Base-by-base conservation (phyloP, 495 filamentous ascomycete species). In the Cryomyces minteri region DNA sequence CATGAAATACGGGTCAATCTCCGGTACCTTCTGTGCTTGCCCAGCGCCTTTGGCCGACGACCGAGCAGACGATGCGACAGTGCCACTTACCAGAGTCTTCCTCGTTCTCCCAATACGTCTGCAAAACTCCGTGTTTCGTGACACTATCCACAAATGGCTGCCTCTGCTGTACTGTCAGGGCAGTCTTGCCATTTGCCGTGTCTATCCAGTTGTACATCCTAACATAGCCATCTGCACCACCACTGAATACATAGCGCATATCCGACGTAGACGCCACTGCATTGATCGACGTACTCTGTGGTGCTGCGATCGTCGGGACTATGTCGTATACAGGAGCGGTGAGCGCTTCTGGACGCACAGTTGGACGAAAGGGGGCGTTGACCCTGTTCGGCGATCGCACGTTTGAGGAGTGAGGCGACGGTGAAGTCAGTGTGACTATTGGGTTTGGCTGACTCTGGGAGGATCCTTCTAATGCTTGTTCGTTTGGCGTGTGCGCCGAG, bases 61-160 rank as follows among this genome's bases (percentile, higher is more conserved):
- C 2, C 18, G 18, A 25, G 18, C 18, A 2, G 18, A 25, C 18
- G 18, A 25, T 25, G 18, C 18, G 18, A 25, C 18, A 25, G 14
- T 38, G 5, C 5, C 10, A 44, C 48, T 51, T 51, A 62, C 18
- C 2, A 25, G 18, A 25, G 18, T 25, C 18, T 61, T 70, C 74
- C 49, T 82, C 76, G 57, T 94, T 96, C 58, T 92, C 92, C 90
- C 92, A 99, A 58, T 96, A 98, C 54, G 80, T 90, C 72, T 94
- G 75, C 43, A 95, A 62, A 11, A 93, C 76, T 1, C 88, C 90
- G 9, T 87, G 87, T 59, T 95, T 96, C 36, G 84, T 81, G 11
- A 99, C 90, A 50, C 83, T 93, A 56, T 99, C 90, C 32, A 99
- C 90, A 52, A 96, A 99, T 0, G 92, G 90, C 63, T 99, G 90